Evolutionary conservation across 2,329 filamentous ascomycete species (phyloP).

Genomic region (Trichoderma breve): DNA sequence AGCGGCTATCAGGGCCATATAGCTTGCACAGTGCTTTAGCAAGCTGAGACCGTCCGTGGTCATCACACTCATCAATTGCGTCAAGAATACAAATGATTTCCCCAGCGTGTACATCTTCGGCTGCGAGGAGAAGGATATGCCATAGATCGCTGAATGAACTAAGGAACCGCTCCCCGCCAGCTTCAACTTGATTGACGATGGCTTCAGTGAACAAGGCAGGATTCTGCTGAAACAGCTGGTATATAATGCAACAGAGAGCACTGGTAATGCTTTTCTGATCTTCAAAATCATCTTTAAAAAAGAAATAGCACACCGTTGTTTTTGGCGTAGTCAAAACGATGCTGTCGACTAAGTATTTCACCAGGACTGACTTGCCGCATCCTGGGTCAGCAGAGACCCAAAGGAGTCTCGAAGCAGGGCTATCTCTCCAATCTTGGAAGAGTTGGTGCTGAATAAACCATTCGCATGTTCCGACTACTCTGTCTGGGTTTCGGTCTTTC

Average conservation of each 20-base stretch:
- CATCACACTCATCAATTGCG: neutral
- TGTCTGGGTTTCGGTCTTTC: neutral
- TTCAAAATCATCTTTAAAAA: neutral
- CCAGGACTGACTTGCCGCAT: slow-evolving; percentile 45
- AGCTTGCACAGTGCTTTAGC: neutral
- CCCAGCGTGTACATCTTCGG: neutral
- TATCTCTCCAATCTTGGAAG: neutral
- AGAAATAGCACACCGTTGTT: slow-evolving; percentile 21
- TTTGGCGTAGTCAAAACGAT: slow-evolving; percentile 23
- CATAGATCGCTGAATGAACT: neutral
- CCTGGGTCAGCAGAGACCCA: slow-evolving; percentile 43
- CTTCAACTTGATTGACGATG: neutral
- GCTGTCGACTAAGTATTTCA: slow-evolving; percentile 36
- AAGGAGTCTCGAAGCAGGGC: neutral
- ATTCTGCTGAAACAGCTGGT: neutral
- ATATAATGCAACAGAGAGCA: neutral
- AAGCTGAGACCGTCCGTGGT: neutral
- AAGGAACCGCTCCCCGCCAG: neutral
- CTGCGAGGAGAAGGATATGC: neutral
- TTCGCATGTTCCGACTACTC: neutral
- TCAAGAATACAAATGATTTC: neutral
- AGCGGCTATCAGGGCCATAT: neutral
- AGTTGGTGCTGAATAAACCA: neutral
- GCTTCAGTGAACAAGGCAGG: neutral
- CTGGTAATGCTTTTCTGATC: neutral